Evolutionary conservation across 2,329 filamentous ascomycete genomes (phyloP).

Genomic region (Cladosporium sp.): DNA sequence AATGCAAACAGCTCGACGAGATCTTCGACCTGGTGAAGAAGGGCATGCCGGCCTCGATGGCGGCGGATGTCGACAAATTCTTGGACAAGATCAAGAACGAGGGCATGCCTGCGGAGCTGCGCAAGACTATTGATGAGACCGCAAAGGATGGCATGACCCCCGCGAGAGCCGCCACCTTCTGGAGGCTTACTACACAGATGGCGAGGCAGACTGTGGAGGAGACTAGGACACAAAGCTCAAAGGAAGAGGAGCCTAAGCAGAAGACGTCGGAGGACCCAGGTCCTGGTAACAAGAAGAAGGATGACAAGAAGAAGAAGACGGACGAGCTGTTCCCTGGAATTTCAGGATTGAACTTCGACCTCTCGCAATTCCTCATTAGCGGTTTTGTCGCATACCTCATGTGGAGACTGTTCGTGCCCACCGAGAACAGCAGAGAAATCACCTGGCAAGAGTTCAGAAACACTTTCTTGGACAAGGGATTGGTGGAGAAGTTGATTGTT

Average conservation of each 20-base stretch:
- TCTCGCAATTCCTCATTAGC: constrained; percentile 53
- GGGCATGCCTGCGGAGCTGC: constrained; percentile 67
- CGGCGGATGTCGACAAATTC: constrained; percentile 55
- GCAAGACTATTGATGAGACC: constrained; percentile 57
- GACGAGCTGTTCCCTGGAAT: constrained; percentile 35
- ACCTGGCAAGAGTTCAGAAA: constrained; percentile 96
- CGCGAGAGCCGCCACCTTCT: constrained; percentile 60
- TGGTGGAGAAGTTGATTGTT: constrained; percentile 87
- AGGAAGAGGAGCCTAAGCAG: constrained; percentile 31
- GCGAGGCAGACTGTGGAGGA: constrained; percentile 48
- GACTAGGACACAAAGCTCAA: constrained; percentile 27
- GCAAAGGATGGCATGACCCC: constrained; percentile 52
- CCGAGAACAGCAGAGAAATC: constrained; percentile 70
- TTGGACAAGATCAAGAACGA: constrained; percentile 61
- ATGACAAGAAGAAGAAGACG: constrained; percentile 35
- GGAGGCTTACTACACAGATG: constrained; percentile 54
- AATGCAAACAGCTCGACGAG: constrained; percentile 56
- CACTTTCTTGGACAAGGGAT: constrained; percentile 90
- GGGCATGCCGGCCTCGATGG: constrained; percentile 59
- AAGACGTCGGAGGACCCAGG: constrained; percentile 45
- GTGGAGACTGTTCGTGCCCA: constrained; percentile 62
- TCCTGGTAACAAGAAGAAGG: constrained; percentile 35
- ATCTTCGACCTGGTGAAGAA: constrained; percentile 54
- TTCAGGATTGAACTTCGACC: constrained; percentile 51
- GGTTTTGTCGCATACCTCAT: constrained; percentile 60